These are phyloP conservation scores for Penicillium chermesinum DNA, from an alignment of 495 filamentous ascomycete species.

Conservation along the genomic window DNA sequence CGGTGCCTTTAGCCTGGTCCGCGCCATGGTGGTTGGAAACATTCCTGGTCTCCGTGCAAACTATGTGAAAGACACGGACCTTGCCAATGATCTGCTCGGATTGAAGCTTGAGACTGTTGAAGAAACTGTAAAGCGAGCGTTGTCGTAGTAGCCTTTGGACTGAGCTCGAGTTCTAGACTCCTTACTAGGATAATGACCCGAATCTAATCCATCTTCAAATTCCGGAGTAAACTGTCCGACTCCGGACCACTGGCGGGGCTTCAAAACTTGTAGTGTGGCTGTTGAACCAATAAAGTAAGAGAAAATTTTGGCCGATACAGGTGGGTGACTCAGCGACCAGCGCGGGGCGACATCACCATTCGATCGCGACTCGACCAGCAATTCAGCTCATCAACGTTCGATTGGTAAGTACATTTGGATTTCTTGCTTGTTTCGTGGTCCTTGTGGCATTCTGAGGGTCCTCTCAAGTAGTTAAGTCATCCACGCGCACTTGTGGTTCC, in stretches of 20 bases:
- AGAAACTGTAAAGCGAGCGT: conserved; percentile 17
- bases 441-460: not conserved
- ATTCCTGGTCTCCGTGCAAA: conserved; percentile 22
- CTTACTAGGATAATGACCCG: no score
- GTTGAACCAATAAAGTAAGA: conserved; percentile 14
- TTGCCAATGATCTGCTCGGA: conserved; percentile 30
- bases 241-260: conserved; percentile 7
- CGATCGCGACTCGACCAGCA: conserved; percentile 21
- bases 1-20: conserved; percentile 24
- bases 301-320: conserved; percentile 1
- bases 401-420: conserved; percentile 24
- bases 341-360: conserved; percentile 36
- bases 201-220: not conserved
- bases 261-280: not conserved
- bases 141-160: not conserved
- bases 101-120: conserved; percentile 25
- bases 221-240: conserved; percentile 10
- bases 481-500: no score
- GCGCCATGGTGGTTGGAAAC: conserved; percentile 23
- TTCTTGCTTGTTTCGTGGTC: not conserved
- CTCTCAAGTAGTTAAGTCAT: no score
- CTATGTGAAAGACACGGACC: conserved; percentile 21
- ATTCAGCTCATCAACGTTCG: conserved; percentile 18
- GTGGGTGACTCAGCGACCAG: conserved; percentile 37
- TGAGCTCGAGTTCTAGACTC: no score